A percentile compares a stretch with the other conserved stretches of the same genome.
phyloP scores from a whole-genome alignment of 2,329 filamentous ascomycete species.

The Neurospora sp. region DNA sequence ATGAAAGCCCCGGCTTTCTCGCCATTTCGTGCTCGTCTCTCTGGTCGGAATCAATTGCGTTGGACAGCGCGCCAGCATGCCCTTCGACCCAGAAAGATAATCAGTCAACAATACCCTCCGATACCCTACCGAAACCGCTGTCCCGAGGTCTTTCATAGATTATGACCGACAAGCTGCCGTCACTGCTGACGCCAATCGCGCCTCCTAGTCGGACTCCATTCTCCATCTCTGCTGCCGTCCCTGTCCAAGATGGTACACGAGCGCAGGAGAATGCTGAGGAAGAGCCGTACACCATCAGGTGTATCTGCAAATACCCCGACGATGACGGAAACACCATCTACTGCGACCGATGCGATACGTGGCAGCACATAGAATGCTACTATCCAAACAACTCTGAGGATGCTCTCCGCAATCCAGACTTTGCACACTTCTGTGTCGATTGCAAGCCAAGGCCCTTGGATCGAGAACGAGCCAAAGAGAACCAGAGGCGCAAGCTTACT shows the following conservation, averaged over 20 bases:
- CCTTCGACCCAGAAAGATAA: slow-evolving; percentile 44
- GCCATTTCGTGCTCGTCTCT: slow-evolving; percentile 7
- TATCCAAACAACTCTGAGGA: slow-evolving; percentile 66
- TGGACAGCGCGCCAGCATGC: slow-evolving; percentile 48
- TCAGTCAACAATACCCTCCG: slow-evolving; percentile 29
- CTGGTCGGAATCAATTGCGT: slow-evolving; percentile 21
- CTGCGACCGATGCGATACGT: slow-evolving; percentile 91
- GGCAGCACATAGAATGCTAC: slow-evolving; percentile 98
- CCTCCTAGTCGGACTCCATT: slow-evolving; percentile 41
- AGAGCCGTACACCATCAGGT: slow-evolving; percentile 92
- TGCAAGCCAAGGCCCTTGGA: slow-evolving; percentile 75
- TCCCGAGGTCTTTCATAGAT: slow-evolving; percentile 40
- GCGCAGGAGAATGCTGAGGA: slow-evolving; percentile 56
- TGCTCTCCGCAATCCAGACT: slow-evolving; percentile 55
- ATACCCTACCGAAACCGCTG: slow-evolving; percentile 23
- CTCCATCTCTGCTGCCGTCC: slow-evolving; percentile 29
- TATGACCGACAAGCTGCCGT: slow-evolving; percentile 52
- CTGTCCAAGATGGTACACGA: slow-evolving; percentile 31
- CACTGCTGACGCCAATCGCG: slow-evolving; percentile 46
- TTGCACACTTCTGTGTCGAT: slow-evolving; percentile 79
- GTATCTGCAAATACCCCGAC: slow-evolving; percentile 86
- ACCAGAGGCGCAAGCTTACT: slow-evolving; percentile 51
- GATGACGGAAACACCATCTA: slow-evolving; percentile 97
- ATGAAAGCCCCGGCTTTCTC: slow-evolving; percentile 14
- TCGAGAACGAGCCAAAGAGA: slow-evolving; percentile 62